Evolutionary conservation across 306 rosid genomes (phyloP), one percentile per base, ranked within the genome.

Genomic region (Styphnolobium japonicum): DNA sequence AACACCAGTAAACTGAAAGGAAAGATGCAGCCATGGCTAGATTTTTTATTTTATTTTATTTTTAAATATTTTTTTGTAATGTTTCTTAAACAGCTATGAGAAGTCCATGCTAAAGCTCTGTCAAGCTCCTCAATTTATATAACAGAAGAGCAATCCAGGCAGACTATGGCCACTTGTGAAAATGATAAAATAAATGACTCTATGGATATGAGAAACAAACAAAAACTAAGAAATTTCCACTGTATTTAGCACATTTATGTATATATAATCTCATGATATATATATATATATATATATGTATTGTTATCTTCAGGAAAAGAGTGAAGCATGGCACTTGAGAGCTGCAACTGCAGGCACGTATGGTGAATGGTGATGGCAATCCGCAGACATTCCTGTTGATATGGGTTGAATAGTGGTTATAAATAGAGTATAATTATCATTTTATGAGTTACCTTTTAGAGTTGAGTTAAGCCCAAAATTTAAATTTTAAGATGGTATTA

Each of bases 11-110:
- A 43, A 61, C 2, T 9, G 1, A 11, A 45, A 11, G 81, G 36
- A 84, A 82, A 79, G 98, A 84, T 85, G 96, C 86, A 85, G 94
- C 92, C 99, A 95, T 95, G 87, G 87, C 69, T 5, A 82, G 81
- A 88, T 81, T 79, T 67, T 29, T 71, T n/a, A n/a, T n/a, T n/a
- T n/a, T n/a, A n/a, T n/a, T n/a, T n/a, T n/a, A n/a, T n/a, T n/a
- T n/a, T n/a, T n/a, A n/a, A n/a, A 12, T 51, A 4, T 3, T 4
- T 77, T 25, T n/a, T 4, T 7, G 11, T 66, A 39, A 55, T 56
- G 18, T 6, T 45, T 52, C 55, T 66, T 16, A 63, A 80, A 66
- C 58, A 73, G 75, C 46, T 73, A 53, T 10, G 81, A 86, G 90
- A 89, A 75, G 81, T 19, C 67, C 68, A 46, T 67, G 89, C 22